Base-by-base conservation (phyloP, 75 land plant species). In the Ceratopteris richardii region DNA sequence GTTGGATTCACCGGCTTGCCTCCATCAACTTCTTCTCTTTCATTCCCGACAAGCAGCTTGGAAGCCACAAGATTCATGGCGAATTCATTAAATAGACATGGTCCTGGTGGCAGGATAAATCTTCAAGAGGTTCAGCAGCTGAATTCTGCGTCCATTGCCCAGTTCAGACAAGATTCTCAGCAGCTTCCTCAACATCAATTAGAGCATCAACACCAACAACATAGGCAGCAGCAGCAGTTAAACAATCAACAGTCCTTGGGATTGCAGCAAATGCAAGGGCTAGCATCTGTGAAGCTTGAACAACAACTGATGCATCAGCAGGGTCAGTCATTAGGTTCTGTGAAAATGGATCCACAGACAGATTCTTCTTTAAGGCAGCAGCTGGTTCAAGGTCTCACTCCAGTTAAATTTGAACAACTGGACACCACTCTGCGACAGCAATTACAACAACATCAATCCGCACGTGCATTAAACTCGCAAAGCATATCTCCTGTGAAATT, bases 11-110 rank as follows among this genome's bases (percentile, higher is more conserved):
- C 77, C 73, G 89, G 79, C 36, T 65, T 91, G 23, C 97, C 97
- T 10, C 74, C 93, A 9, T 91, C 97, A 6, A 93, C 97, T 10
- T 60, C 79, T 74, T 87, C 97, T 13, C 84, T 88, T 66, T 70
- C 88, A 22, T 91, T 93, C 17, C 17, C 50, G 5, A 6, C 50
- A 5, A n/a, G n/a, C n/a, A n/a, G n/a, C n/a, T n/a, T n/a, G n/a
- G n/a, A n/a, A n/a, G 54, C 26, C 29, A 42, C 26, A 36, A 7
- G 44, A 3, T 42, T 19, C 2, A 61, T 56, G 60, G 50, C 17
- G 13, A 46, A 25, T 39, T 61, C 54, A 44, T 33, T 29, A 20
- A 28, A 21, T 31, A 66, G 59, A 24, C 62, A 59, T 44, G 69
- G 55, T 22, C n/a, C n/a, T n/a, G n/a, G n/a, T n/a, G n/a, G n/a